A percentile compares a stretch with the other conserved stretches of the same genome.
These are phyloP conservation scores for Citrus hindsii DNA, from an alignment of 345 rosid genomes.

Conservation along the genomic window DNA sequence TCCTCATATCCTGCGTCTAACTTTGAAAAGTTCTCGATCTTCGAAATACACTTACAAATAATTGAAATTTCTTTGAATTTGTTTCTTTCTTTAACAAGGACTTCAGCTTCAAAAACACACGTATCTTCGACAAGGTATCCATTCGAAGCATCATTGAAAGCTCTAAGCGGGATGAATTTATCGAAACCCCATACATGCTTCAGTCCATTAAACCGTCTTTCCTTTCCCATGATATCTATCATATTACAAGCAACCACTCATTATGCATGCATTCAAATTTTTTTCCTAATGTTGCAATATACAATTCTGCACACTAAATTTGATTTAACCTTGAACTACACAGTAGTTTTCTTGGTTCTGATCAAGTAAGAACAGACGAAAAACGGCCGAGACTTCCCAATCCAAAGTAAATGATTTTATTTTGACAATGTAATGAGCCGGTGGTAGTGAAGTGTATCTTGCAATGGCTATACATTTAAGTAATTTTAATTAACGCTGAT, in stretches of 20 bases:
- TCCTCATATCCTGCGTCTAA: slow-evolving; percentile 5
- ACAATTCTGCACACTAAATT: no score
- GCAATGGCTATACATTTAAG: no score
- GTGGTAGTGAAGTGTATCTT: no score
- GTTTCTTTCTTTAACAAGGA: slow-evolving; percentile 11
- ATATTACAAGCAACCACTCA: not conserved
- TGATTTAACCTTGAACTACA: no score
- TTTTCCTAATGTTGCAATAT: not conserved
- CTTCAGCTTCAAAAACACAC: slow-evolving; percentile 43
- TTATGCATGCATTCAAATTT: not conserved
- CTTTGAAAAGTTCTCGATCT: slow-evolving; percentile 30
- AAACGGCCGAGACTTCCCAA: no score
- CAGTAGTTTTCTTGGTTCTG: slow-evolving; percentile 5
- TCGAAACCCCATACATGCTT: slow-evolving; percentile 42
- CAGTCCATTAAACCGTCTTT: slow-evolving; percentile 29
- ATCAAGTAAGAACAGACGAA: not conserved
- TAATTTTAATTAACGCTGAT: no score
- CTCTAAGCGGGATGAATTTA: slow-evolving; percentile 18
- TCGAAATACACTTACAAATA: slow-evolving; percentile 30
- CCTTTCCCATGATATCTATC: slow-evolving; percentile 28
- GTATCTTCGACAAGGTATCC: slow-evolving; percentile 39
- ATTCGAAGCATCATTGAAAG: slow-evolving; percentile 21
- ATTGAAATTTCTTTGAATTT: slow-evolving; percentile 18
- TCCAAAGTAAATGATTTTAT: no score
- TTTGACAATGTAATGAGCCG: slow-evolving; percentile 19